Evolutionary conservation across 2,329 filamentous ascomycete genomes (phyloP), one percentile per base, ranked within the genome.

Genomic region (Cordyceps farinosa): DNA sequence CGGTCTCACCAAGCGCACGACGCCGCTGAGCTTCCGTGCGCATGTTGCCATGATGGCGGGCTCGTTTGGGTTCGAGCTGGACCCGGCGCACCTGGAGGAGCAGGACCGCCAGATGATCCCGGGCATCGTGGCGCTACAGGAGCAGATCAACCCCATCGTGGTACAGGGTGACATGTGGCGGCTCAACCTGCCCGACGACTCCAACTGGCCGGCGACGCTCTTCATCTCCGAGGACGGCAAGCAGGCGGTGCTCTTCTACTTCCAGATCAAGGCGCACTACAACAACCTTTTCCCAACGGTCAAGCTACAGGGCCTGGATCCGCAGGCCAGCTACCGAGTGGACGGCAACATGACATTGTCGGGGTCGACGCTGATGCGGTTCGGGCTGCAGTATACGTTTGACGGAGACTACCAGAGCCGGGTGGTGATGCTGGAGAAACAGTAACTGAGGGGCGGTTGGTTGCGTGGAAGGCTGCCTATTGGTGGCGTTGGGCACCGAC

Each of bases 21-120:
- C 82, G 1, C 81, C 85, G 0, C 78, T 89, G 13, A 71, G 73
- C 1, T 88, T 89, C 75, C 84, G 87, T 40, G 85, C 83, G 0
- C 86, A 88, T 62, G 86, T 89, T 0, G 87, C 87, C 6, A 85
- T 88, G 77, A 88, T 88, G 86, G 87, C 87, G 62, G 86, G 86
- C 2, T 87, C 84, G 0, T 89, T 89, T 67, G 87, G 87, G 0
- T 79, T 89, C 11, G 86, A 89, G 70, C 78, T 89, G 8, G 79
- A 88, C 68, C 87, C 86, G 0, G 74, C 74, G 0, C 76, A 81
- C 8, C 79, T 87, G 6, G 72, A 73, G 0, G 76, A 76, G 0
- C 80, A 80, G 13, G 86, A 89, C n/a, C 77, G 75, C 53, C 77
- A 74, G 0, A 76, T 77, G 36, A 78, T 89, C 0, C 86, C 86